Evolutionary conservation across 2,329 filamentous ascomycete species (phyloP).

Genomic region (Ceratocystis cacaofunesta): DNA sequence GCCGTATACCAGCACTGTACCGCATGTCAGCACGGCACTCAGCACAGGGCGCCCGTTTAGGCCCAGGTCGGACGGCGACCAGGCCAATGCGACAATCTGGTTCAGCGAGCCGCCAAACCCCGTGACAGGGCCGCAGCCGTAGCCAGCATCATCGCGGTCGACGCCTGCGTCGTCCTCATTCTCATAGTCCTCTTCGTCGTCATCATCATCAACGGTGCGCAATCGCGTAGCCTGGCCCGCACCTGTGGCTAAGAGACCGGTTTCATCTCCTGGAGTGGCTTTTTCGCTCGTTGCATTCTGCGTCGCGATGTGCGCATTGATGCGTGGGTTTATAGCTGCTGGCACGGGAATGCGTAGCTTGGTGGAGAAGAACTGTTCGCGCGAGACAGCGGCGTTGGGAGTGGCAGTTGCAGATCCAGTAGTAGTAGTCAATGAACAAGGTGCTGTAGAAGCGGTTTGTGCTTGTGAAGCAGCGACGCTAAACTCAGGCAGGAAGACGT

Average conservation of each 20-base stretch:
- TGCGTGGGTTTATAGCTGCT: constrained; percentile 14
- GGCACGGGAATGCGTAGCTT: constrained; percentile 17
- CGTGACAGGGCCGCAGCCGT: constrained; percentile 32
- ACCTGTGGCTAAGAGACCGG: not conserved
- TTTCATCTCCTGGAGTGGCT: not conserved
- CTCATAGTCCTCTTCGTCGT: constrained; percentile 17
- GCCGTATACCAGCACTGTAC: constrained; percentile 36
- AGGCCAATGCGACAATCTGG: constrained; percentile 38
- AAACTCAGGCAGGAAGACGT: constrained; percentile 37
- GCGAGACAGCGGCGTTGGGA: constrained; percentile 20
- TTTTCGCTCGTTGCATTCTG: not conserved
- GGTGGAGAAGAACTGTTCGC: constrained; percentile 18
- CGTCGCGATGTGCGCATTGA: constrained; percentile 10
- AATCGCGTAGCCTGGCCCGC: not conserved
- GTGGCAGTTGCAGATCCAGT: not conserved
- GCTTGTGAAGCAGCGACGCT: constrained; percentile 17
- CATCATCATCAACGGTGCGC: constrained; percentile 7
- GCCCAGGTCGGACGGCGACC: constrained; percentile 45
- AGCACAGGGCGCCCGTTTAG: constrained; percentile 38
- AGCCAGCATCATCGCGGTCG: constrained; percentile 27
- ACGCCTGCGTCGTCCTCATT: constrained; percentile 19
- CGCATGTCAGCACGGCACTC: constrained; percentile 35
- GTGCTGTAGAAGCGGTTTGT: constrained; percentile 8
- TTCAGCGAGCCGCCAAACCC: constrained; percentile 37
- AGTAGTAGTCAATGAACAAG: not conserved